phyloP scores from a whole-genome alignment of 495 filamentous ascomycete genomes.

The Terfezia boudieri region DNA sequence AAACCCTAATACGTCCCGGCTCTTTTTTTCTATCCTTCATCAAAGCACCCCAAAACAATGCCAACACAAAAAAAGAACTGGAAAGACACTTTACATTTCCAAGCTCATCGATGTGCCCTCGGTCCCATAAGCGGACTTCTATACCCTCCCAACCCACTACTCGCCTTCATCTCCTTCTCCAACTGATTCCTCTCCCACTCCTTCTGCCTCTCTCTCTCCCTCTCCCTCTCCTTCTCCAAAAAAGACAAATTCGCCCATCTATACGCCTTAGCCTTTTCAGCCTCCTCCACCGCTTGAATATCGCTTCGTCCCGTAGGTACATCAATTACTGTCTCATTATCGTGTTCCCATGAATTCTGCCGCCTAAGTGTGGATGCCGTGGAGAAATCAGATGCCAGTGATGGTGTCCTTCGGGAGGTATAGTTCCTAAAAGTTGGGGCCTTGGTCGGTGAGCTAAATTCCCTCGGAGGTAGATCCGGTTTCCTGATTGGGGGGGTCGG shows the following conservation, averaged over 20 bases:
- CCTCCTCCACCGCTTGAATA: slow-evolving; percentile 3
- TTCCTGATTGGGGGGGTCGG: slow-evolving; percentile 7
- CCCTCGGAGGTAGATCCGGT: neutral
- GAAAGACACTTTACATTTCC: too few species aligned
- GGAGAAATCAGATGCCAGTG: neutral
- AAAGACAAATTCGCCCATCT: slow-evolving; percentile 38
- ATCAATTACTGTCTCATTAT: neutral
- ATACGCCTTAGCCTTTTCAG: slow-evolving; percentile 12
- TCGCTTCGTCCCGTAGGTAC: neutral
- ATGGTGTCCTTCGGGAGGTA: neutral
- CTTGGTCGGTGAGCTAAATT: neutral
- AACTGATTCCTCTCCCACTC: slow-evolving; percentile 92
- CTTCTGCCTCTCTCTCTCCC: slow-evolving; percentile 71
- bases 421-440: neutral
- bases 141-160: slow-evolving; percentile 63
- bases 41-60: too few species aligned
- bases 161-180: slow-evolving; percentile 35
- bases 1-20: too few species aligned
- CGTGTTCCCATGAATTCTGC: neutral
- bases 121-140: slow-evolving; percentile 57
- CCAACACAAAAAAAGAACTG: too few species aligned
- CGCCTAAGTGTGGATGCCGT: neutral
- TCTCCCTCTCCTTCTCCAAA: slow-evolving; percentile 87
- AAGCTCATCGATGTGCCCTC: neutral
- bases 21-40: too few species aligned